phyloP scores from a whole-genome alignment of 208 protist species.

The Tritrichomonas musculus region DNA sequence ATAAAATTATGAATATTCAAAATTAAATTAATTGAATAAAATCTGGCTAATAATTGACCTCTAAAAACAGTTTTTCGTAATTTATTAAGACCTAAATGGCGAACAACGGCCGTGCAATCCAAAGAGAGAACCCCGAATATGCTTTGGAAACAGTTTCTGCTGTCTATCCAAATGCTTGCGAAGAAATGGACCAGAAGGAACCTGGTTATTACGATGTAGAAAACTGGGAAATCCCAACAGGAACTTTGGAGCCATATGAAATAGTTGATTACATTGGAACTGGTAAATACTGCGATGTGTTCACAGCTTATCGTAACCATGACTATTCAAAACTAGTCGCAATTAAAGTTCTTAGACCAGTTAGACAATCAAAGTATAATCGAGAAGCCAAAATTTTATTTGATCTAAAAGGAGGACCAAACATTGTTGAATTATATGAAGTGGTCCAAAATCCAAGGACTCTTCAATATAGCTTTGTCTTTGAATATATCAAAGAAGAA shows the following conservation, averaged over 20 bases:
- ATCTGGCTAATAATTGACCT: too few species aligned
- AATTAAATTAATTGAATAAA: too few species aligned
- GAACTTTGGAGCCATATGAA: background rate
- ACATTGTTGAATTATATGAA: conserved; percentile 6
- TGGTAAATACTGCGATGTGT: conserved; percentile 33
- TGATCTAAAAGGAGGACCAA: background rate
- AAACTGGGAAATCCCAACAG: background rate
- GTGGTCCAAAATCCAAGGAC: conserved; percentile 5
- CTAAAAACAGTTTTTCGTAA: too few species aligned
- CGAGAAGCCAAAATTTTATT: conserved; percentile 25
- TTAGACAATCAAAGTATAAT: conserved; percentile 16
- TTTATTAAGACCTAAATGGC: too few species aligned
- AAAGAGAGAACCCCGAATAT: conserved; percentile 13
- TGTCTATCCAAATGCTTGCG: background rate
- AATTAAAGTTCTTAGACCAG: conserved; percentile 31
- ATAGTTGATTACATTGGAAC: background rate
- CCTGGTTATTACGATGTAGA: background rate
- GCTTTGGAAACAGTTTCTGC: background rate
- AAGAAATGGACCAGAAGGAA: background rate
- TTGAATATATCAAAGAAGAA: conserved; percentile 13
- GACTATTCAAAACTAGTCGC: background rate
- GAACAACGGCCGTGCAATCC: background rate
- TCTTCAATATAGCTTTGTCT: background rate
- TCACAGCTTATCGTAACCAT: background rate
- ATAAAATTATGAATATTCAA: too few species aligned